A percentile compares a stretch with the other conserved stretches of the same genome.
phyloP scores from a whole-genome alignment of 495 filamentous ascomycete genomes.

The Podospora australis region DNA sequence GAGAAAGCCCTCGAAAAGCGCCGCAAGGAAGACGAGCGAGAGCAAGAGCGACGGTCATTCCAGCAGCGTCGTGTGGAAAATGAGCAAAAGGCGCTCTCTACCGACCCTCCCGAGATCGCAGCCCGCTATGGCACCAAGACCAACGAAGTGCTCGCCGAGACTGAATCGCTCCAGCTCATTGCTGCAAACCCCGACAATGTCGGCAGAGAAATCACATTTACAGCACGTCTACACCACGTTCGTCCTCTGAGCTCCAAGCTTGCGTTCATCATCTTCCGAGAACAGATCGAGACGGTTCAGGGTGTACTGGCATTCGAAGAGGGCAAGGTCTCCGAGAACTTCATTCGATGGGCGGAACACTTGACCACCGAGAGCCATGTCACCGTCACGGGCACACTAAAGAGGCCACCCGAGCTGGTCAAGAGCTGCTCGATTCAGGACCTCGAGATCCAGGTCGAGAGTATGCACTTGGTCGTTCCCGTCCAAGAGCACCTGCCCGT shows the following conservation, averaged over 20 bases:
- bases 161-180: conserved; percentile 15
- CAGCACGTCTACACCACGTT: conserved; percentile 78
- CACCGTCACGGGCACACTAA: conserved; percentile 66
- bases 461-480: conserved; percentile 58
- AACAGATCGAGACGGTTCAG: conserved; percentile 77
- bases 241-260: conserved; percentile 80
- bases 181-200: conserved; percentile 30
- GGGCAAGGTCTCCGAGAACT: conserved; percentile 60
- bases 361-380: conserved; percentile 77
- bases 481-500: conserved; percentile 66
- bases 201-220: conserved; percentile 67
- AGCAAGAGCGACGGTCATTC: conserved; percentile 47
- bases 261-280: conserved; percentile 80
- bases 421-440: conserved; percentile 70
- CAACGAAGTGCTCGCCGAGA: conserved; percentile 26
- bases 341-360: conserved; percentile 82
- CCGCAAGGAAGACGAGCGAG: conserved; percentile 42
- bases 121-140: conserved; percentile 52
- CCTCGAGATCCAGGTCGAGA: conserved; percentile 72
- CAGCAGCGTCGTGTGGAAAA: conserved; percentile 42
- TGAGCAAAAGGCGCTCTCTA: conserved; percentile 35
- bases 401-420: conserved; percentile 67
- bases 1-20: conserved; percentile 40
- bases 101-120: conserved; percentile 50
- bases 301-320: conserved; percentile 58